These are phyloP conservation scores for Picochlorum sp. DNA, from an alignment of 139 green algal species.

Conservation along the genomic window DNA sequence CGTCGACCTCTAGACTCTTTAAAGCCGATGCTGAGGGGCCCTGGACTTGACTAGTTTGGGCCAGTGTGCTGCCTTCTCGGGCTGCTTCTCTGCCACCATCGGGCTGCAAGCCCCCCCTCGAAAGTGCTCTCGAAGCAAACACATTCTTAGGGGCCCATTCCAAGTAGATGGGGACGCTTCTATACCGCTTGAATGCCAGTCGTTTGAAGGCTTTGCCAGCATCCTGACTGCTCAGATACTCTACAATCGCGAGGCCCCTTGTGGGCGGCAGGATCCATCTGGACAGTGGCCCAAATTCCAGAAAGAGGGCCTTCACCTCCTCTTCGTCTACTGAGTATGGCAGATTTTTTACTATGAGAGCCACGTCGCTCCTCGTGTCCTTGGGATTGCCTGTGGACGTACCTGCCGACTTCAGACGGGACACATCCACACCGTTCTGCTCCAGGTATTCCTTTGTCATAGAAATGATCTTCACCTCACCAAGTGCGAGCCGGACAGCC, in stretches of 20 bases:
- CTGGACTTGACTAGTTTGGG: background rate
- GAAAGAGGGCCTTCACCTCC: constrained; percentile 60
- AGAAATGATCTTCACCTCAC: constrained; percentile 85
- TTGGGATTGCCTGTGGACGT: constrained; percentile 37
- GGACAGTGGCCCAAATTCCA: constrained; percentile 30
- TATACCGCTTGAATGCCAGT: constrained; percentile 91
- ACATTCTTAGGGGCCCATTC: constrained; percentile 90
- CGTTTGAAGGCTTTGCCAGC: constrained; percentile 59
- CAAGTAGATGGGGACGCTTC: constrained; percentile 91
- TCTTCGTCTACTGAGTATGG: constrained; percentile 58
- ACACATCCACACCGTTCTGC: constrained; percentile 59
- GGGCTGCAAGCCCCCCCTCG: background rate
- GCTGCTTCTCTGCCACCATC: background rate
- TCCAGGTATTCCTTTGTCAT: constrained; percentile 79
- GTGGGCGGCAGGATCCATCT: constrained; percentile 80
- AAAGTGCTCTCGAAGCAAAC: constrained; percentile 31
- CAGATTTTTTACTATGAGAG: constrained; percentile 95
- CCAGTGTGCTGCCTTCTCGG: background rate
- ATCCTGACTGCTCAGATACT: constrained; percentile 59
- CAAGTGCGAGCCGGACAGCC: constrained; percentile 82
- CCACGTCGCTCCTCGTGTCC: constrained; percentile 36
- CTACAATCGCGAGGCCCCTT: constrained; percentile 77
- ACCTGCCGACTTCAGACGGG: constrained; percentile 63
- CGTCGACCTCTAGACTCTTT: constrained; percentile 4
- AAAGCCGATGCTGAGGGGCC: background rate